Evolutionary conservation across 371 early-diverging fungal species (phyloP).

Genomic region (Circinella umbellata): DNA sequence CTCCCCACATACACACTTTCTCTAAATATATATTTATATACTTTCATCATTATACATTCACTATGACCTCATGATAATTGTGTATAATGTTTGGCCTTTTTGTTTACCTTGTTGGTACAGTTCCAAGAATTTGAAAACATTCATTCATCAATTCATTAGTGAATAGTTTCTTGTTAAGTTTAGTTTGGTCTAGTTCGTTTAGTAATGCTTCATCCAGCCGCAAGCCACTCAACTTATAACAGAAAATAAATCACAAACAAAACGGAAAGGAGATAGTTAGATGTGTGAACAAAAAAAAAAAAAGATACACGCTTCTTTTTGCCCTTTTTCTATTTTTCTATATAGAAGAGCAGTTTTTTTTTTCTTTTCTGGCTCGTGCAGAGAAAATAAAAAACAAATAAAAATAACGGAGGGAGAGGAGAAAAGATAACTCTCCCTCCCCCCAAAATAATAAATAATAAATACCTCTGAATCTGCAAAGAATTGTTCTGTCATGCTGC

Average conservation of each 20-base stretch:
- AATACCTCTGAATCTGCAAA: constrained; percentile 1
- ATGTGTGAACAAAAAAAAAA: background rate
- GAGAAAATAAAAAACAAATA: no score
- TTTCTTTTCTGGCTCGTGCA: background rate
- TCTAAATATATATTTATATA: no score
- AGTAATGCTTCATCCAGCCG: constrained; percentile 5
- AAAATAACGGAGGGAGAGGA: no score
- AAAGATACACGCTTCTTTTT: background rate
- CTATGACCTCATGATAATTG: no score
- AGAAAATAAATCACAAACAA: no score
- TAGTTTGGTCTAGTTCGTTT: background rate
- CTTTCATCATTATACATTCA: no score
- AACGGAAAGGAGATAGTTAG: background rate
- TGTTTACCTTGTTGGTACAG: background rate
- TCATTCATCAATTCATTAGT: background rate
- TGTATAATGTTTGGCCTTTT: background rate
- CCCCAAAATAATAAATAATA: background rate
- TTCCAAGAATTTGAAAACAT: constrained; percentile 3
- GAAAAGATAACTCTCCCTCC: background rate
- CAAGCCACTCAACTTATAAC: background rate
- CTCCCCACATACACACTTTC: no score
- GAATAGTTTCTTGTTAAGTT: background rate
- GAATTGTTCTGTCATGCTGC: constrained; percentile 12
- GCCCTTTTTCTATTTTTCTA: constrained; percentile 2
- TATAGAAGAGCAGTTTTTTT: constrained; percentile 4